Evolutionary conservation across 192 early-diverging fungal species (phyloP), one percentile per base, ranked within the genome.

Genomic region (Backusella westeae): DNA sequence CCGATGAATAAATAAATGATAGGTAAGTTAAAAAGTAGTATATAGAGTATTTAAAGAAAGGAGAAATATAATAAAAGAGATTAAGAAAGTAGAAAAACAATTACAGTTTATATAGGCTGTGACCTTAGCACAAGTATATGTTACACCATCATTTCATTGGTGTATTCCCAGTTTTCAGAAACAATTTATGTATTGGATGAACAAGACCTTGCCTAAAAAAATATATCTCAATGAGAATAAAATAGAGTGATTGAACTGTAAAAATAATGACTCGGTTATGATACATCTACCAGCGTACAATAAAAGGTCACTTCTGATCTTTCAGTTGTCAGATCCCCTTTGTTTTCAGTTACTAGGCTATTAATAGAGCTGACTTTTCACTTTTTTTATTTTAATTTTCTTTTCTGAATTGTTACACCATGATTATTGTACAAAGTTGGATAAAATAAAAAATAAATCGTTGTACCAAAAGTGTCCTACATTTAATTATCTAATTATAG

Each of bases 401-500:
- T 63, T 63, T 63, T 63, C 23, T 63, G 3, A 63, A 0, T 14
- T 21, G 56, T 63, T 63, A 63, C 23, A 63, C 56, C 23, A 63
- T 29, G 56, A 63, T 26, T 59, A 63, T 63, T 63, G 26, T 29
- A 63, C 56, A 63, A 63, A 63, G 56, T 26, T 26, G 21, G 56
- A 63, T 26, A 63, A 63, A 63, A 63, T 63, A 63, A 29, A 63
- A 63, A 63, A 12, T 26, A 26, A 26, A 29, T 14, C 8, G 56
- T 63, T 63, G 56, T 29, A 63, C 56, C 3, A 63, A 63, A 26
- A 29, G 9, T 26, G 56, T 63, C 56, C 9, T 63, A 63, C 56
- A 63, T 63, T 63, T 63, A 63, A 63, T 63, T 26, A 63, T 23
- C 56, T 63, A 63, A 63, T 63, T 63, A 63, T 63, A 63, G 56